Percentiles rank a stretch among this genome's conserved stretches.
phyloP scores from a whole-genome alignment of 306 rosid genomes.

The Cyclanthera cordifolia region DNA sequence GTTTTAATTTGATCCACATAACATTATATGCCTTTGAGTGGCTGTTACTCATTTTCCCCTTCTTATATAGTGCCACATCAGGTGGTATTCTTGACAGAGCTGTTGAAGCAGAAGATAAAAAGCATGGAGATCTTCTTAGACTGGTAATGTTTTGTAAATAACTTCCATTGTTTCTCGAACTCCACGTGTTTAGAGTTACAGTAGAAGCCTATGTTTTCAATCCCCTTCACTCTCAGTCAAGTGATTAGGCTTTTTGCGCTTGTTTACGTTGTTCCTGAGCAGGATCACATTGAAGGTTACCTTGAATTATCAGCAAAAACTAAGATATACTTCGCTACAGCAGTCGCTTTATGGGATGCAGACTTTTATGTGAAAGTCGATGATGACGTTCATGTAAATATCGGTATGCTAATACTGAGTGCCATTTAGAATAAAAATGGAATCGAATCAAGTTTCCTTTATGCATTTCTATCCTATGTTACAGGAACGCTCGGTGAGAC shows the following conservation, averaged over 20 bases:
- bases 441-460: not conserved
- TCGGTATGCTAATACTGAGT: constrained; percentile 37
- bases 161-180: constrained; percentile 9
- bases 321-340: constrained; percentile 76
- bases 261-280: constrained; percentile 11
- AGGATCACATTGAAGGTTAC: constrained; percentile 98
- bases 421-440: not conserved
- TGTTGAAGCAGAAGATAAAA: constrained; percentile 88
- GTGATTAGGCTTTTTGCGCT: not conserved
- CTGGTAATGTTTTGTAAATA: constrained; percentile 46
- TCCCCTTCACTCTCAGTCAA: not conserved
- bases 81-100: constrained; percentile 98
- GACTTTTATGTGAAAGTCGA: constrained; percentile 96
- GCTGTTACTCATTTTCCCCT: constrained; percentile 6
- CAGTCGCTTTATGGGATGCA: constrained; percentile 89
- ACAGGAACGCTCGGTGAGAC: constrained; percentile 95
- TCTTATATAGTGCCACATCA: constrained; percentile 69
- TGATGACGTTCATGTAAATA: constrained; percentile 94
- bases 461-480: not conserved
- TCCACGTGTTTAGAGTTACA: not conserved
- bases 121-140: constrained; percentile 91
- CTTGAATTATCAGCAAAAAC: constrained; percentile 97
- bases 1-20: not conserved
- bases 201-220: not conserved
- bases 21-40: constrained; percentile 3